A percentile compares a stretch with the other conserved stretches of the same genome.
phyloP scores from a whole-genome alignment of 805 yeast species.

The Lachancea cidri region DNA sequence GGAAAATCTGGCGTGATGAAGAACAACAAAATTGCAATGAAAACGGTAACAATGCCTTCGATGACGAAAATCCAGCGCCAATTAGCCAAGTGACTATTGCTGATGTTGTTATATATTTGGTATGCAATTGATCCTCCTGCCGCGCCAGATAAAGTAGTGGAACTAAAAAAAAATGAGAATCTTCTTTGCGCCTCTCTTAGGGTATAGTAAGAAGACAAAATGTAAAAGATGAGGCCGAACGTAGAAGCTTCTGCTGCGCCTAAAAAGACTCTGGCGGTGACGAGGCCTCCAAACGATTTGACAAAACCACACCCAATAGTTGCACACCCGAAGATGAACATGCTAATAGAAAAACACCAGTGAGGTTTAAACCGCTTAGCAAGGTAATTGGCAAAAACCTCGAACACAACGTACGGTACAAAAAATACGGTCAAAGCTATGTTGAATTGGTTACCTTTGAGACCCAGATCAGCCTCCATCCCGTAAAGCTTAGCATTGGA shows the following conservation, averaged over 20 bases:
- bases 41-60: slow-evolving; percentile 5
- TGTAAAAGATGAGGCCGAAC: slow-evolving; percentile 5
- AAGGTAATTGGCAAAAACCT: slow-evolving; percentile 4
- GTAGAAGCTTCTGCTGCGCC: slow-evolving; percentile 6
- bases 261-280: slow-evolving; percentile 3
- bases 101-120: slow-evolving; percentile 2
- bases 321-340: slow-evolving; percentile 6
- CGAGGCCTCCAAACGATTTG: slow-evolving; percentile 4
- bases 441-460: slow-evolving; percentile 6
- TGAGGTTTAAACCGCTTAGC: slow-evolving; percentile 4
- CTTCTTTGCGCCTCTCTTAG: slow-evolving; percentile 4
- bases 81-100: slow-evolving; percentile 2
- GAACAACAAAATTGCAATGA: slow-evolving; percentile 3
- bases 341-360: slow-evolving; percentile 7
- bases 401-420: slow-evolving; percentile 6
- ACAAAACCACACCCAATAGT: slow-evolving; percentile 6
- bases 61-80: slow-evolving; percentile 9
- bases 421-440: slow-evolving; percentile 6
- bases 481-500: slow-evolving; percentile 6
- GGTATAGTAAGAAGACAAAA: slow-evolving; percentile 4
- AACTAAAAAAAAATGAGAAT: slow-evolving; percentile 4
- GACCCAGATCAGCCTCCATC: slow-evolving; percentile 5
- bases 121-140: slow-evolving; percentile 7
- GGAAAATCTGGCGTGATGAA: slow-evolving; percentile 8
- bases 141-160: slow-evolving; percentile 7